Evolutionary conservation across 352 stramenopile genomes (phyloP).

Genomic region (Peronosclerospora sorghi): DNA sequence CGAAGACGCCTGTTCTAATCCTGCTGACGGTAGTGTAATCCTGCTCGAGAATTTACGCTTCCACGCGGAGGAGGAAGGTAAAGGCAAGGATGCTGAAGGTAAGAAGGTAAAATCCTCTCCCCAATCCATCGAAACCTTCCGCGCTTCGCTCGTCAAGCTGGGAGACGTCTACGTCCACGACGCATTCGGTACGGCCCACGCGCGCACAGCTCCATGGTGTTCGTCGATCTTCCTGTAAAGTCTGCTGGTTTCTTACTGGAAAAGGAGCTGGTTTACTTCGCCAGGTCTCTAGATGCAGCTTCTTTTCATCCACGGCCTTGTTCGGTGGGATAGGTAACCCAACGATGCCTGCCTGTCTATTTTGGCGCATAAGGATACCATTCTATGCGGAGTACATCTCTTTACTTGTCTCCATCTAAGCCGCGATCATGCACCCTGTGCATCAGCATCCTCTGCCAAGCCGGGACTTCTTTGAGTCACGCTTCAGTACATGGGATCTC

Average conservation of each 20-base stretch:
- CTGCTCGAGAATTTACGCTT: constrained; percentile 99
- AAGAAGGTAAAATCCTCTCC: constrained; percentile 86
- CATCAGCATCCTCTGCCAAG: no score
- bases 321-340: no score
- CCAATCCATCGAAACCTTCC: constrained; percentile 90
- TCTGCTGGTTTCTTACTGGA: constrained; percentile 95
- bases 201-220: constrained; percentile 97
- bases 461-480: no score
- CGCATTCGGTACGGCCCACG: constrained; percentile 98
- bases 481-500: no score
- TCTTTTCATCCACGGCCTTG: no score
- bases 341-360: no score
- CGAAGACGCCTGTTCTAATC: constrained; percentile 57
- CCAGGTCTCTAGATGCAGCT: constrained; percentile 96
- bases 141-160: constrained; percentile 78
- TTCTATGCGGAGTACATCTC: no score
- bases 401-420: no score
- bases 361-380: no score
- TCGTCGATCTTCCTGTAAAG: constrained; percentile 85
- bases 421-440: no score
- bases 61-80: constrained; percentile 93
- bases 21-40: constrained; percentile 82
- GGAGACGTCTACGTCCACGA: constrained; percentile 99
- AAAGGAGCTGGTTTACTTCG: constrained; percentile 99
- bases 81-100: constrained; percentile 65